Percentiles rank a stretch among this genome's conserved stretches.
phyloP scores from a whole-genome alignment of 176 grass and related monocot species.

The Elaeis guineensis region DNA sequence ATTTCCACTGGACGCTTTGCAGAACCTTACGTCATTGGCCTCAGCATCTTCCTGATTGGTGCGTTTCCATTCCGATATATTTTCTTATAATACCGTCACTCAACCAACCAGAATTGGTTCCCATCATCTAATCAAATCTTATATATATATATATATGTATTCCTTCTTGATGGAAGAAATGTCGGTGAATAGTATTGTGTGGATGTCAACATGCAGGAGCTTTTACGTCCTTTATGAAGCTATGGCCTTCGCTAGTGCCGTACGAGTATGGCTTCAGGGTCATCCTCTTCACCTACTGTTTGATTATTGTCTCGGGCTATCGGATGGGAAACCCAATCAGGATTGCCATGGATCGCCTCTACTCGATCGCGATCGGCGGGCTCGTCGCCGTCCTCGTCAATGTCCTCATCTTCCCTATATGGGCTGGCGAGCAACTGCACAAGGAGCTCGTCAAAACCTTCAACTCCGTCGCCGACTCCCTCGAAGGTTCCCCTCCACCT shows the following conservation, averaged over 20 bases:
- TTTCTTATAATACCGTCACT: neutral
- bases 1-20: conserved; percentile 57
- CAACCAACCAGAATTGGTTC: too few species aligned
- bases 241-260: conserved; percentile 63
- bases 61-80: conserved; percentile 15
- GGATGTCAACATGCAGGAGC: conserved; percentile 34
- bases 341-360: conserved; percentile 65
- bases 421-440: conserved; percentile 76
- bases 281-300: conserved; percentile 77
- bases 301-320: conserved; percentile 79
- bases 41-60: conserved; percentile 83
- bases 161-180: too few species aligned
- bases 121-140: too few species aligned
- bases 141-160: too few species aligned
- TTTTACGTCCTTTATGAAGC: conserved; percentile 77
- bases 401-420: conserved; percentile 58
- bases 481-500: conserved; percentile 51
- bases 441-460: conserved; percentile 69
- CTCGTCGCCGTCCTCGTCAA: conserved; percentile 67
- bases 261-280: conserved; percentile 83
- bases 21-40: conserved; percentile 79
- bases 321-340: conserved; percentile 65
- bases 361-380: conserved; percentile 73
- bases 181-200: too few species aligned
- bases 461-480: conserved; percentile 57